Base-by-base conservation (phyloP, 202 grass and related monocot species). In the Setaria viridis region DNA sequence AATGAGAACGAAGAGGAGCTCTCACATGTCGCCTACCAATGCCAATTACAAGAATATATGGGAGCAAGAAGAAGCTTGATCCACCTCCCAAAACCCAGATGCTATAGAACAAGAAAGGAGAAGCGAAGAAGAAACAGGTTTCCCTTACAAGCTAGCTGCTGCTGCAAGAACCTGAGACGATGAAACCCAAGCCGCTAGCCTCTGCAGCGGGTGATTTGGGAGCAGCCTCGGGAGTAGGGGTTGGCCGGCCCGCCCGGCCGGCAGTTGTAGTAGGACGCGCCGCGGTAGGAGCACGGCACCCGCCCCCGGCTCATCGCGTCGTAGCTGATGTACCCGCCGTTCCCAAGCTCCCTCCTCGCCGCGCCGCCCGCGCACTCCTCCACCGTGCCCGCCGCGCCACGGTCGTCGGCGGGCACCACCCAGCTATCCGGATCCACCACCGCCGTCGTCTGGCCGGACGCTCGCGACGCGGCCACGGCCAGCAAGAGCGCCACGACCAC, bases 221-320 rank as follows among this genome's bases (percentile, higher is more conserved):
- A 93, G 89, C 91, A 95, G 29, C 94, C 89, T 0, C 94, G 88
- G 41, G 89, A 85, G 89, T 95, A 95, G 6, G 94, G 94, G 81
- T 95, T 91, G 7, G 91, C 81, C 77, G 81, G 81, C 11, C 67
- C 91, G 42, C 94, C 94, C 32, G 94, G 84, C 20, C 63, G 79
- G 80, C 94, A 95, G 82, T 95, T 95, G 91, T 91, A 93, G 88
- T 95, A 95, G 39, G 91, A 91, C 42, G 86, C 84, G 67, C 93
- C 93, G 42, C 91, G 90, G 70, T 80, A 72, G 1, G 88, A 88
- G 91, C 93, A 95, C 10, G 94, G 94, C 65, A 85, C 80, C 0
- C 76, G 20, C 51, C 90, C 83, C 0, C 82, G 49, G 80, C 87
- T 82, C 65, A 96, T 88, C 43, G 94, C 94, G 76, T 85, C 93